Conservation (phyloP, 2,329 filamentous ascomycete species). For the Amauroascus niger region DNA sequence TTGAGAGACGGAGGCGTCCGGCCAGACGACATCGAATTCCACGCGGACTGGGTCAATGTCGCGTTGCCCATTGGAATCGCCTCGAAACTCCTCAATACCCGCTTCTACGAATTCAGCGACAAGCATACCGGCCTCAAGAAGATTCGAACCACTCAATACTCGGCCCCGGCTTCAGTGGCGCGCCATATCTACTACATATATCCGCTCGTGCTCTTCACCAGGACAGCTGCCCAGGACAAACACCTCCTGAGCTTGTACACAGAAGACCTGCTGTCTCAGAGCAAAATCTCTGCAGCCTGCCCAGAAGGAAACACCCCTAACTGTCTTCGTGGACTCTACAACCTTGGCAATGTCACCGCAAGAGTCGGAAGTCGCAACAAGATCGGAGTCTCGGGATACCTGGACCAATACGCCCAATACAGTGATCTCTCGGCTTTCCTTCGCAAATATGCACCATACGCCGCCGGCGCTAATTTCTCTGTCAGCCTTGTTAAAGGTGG, state of each 20-base stretch:
- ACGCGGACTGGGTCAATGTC: constrained; percentile 55
- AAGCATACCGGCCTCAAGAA: constrained; percentile 20
- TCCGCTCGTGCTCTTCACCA: constrained; percentile 54
- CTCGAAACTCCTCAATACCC: constrained; percentile 10
- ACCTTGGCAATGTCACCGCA: constrained; percentile 35
- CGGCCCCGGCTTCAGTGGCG: constrained; percentile 48
- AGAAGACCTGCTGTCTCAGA: not conserved
- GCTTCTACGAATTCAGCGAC: constrained; percentile 10
- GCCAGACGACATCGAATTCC: constrained; percentile 38
- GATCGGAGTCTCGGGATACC: constrained; percentile 42
- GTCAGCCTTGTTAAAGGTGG: constrained; percentile 50
- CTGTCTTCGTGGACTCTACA: constrained; percentile 45
- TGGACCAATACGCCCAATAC: constrained; percentile 45
- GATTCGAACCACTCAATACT: constrained; percentile 52
- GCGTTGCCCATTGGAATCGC: constrained; percentile 1
- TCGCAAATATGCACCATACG: constrained; percentile 44
- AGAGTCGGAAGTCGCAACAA: constrained; percentile 30
- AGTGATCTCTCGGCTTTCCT: constrained; percentile 51
- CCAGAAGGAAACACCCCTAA: constrained; percentile 37
- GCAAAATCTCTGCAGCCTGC: constrained; percentile 23
- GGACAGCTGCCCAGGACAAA: constrained; percentile 1
- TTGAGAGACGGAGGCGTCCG: constrained; percentile 44
- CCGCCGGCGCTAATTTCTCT: constrained; percentile 46
- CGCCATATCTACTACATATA: constrained; percentile 53
- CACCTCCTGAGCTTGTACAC: constrained; percentile 27